These are phyloP conservation scores for Mariannaea elegans DNA, from an alignment of 2,329 filamentous ascomycete species.

Conservation along the genomic window DNA sequence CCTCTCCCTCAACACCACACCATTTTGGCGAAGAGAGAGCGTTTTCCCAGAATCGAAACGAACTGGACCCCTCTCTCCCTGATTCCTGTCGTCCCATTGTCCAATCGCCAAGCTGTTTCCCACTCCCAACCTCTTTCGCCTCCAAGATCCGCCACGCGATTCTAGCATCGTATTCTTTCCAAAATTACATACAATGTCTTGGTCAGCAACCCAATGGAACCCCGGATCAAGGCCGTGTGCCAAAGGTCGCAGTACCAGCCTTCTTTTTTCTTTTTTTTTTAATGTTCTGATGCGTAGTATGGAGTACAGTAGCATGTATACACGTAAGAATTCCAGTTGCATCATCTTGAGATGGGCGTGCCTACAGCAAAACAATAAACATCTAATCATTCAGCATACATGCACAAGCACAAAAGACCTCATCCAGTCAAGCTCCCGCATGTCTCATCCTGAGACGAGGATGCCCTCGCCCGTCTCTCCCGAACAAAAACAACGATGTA, in stretches of 20 bases:
- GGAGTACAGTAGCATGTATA: no score
- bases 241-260: no score
- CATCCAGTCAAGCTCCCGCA: neutral
- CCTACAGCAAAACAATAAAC: neutral
- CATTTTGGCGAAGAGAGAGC: neutral
- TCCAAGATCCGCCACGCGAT: conserved; percentile 24
- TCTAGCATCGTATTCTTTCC: conserved; percentile 15
- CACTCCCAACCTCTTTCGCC: conserved; percentile 10
- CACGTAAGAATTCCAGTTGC: no score
- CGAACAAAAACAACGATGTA: no score
- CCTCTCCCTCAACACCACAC: neutral
- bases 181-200: neutral
- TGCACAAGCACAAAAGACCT: neutral
- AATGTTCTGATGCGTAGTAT: no score
- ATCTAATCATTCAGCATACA: neutral
- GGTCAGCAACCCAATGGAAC: no score
- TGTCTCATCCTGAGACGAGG: conserved; percentile 20
- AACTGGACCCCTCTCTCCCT: conserved; percentile 11
- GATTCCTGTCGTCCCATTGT: conserved; percentile 14
- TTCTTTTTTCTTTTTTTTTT: neutral
- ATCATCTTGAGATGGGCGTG: no score
- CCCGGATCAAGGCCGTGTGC: no score
- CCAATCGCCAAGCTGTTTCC: conserved; percentile 12
- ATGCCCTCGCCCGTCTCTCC: neutral
- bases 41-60: neutral